Percentiles rank a stretch among this genome's conserved stretches.
Evolutionary conservation across 2,329 filamentous ascomycete species (phyloP).

Genomic region (Aspergillus carbonarius): DNA sequence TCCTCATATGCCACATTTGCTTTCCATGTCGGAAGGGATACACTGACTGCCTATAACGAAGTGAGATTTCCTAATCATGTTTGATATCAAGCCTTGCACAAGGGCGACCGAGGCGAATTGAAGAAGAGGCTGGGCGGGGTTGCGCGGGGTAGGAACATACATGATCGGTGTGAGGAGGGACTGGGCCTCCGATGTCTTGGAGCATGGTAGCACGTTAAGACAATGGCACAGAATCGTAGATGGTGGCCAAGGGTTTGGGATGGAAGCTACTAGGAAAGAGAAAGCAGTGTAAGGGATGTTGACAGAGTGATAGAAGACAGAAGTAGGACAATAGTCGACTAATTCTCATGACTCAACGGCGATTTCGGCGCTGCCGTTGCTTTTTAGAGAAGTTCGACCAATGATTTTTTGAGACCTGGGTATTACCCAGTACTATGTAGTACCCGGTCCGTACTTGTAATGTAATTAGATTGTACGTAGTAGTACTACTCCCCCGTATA

Average conservation of each 20-base stretch:
- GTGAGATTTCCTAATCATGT: constrained; percentile 7
- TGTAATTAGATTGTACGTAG: no score
- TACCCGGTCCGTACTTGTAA: no score
- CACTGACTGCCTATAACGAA: constrained; percentile 77
- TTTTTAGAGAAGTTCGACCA: constrained; percentile 2
- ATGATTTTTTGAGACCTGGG: no score
- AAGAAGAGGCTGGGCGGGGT: constrained; percentile 14
- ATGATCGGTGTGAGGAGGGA: constrained; percentile 76
- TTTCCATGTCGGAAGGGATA: constrained; percentile 90
- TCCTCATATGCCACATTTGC: constrained; percentile 93
- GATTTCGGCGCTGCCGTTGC: constrained; percentile 21
- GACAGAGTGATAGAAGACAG: background rate
- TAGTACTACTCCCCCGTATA: no score
- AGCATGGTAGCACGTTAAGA: constrained; percentile 30
- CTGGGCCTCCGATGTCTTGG: constrained; percentile 63
- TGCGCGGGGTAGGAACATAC: constrained; percentile 51
- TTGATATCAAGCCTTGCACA: background rate
- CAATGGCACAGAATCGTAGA: background rate
- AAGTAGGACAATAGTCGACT: background rate
- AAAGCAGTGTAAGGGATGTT: background rate
- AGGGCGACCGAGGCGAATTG: background rate
- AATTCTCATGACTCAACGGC: constrained; percentile 7
- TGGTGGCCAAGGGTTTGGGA: background rate
- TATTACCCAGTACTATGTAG: no score
- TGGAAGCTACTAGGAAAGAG: background rate